phyloP scores from a whole-genome alignment of 192 early-diverging fungal genomes.

The Piromyces sp. region DNA sequence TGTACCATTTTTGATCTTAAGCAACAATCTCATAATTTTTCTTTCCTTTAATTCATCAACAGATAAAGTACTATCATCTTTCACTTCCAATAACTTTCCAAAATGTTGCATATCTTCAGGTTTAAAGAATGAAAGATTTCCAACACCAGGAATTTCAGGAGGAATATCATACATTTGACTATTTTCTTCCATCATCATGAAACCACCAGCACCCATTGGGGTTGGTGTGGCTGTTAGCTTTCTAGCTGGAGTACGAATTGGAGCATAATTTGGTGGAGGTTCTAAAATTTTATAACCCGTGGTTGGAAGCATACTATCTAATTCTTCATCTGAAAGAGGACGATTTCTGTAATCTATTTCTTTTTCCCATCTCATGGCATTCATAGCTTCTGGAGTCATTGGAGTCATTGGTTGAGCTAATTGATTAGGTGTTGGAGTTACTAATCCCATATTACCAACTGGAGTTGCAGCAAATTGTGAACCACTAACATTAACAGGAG shows the following conservation, averaged over 20 bases:
- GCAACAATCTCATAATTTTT: constrained; percentile 83
- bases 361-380: constrained; percentile 51
- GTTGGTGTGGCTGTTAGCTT: constrained; percentile 90
- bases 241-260: constrained; percentile 88
- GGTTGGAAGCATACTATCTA: constrained; percentile 82
- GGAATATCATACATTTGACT: constrained; percentile 49
- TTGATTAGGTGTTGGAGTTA: constrained; percentile 55
- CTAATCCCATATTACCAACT: constrained; percentile 52
- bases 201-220: constrained; percentile 58
- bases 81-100: constrained; percentile 67
- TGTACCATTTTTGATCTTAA: constrained; percentile 97
- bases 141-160: constrained; percentile 73
- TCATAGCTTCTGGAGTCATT: constrained; percentile 68
- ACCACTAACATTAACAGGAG: constrained; percentile 45
- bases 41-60: constrained; percentile 83
- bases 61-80: constrained; percentile 60
- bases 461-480: constrained; percentile 58
- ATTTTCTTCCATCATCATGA: constrained; percentile 72
- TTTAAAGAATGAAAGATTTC: constrained; percentile 78
- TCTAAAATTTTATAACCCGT: constrained; percentile 84
- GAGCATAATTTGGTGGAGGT: constrained; percentile 68
- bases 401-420: constrained; percentile 25
- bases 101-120: constrained; percentile 96
- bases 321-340: constrained; percentile 77
- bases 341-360: constrained; percentile 75